A percentile compares a stretch with the other conserved stretches of the same genome.
Evolutionary conservation across 2,329 filamentous ascomycete genomes (phyloP).

Genomic region (Pseudocercospora vitis): DNA sequence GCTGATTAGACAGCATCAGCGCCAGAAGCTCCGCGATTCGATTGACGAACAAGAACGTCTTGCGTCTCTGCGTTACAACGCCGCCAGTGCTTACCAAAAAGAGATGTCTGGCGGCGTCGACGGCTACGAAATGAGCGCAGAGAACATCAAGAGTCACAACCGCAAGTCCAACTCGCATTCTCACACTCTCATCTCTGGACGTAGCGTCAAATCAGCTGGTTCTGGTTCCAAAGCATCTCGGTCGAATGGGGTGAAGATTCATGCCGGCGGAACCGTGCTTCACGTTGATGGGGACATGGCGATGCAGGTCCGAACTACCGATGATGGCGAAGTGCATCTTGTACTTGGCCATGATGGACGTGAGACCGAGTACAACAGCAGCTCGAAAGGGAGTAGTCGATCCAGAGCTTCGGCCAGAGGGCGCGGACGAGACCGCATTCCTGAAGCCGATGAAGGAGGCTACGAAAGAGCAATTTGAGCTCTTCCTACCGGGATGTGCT

Average conservation of each 20-base stretch:
- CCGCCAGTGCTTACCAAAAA: conserved; percentile 28
- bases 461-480: conserved; percentile 12
- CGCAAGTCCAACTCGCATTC: conserved; percentile 22
- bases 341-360: conserved; percentile 27
- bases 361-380: conserved; percentile 29
- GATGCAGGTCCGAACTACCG: conserved; percentile 28
- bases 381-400: conserved; percentile 27
- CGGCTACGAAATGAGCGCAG: conserved; percentile 30
- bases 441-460: conserved; percentile 25
- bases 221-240: conserved; percentile 27
- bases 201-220: conserved; percentile 30
- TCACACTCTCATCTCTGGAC: conserved; percentile 29
- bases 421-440: conserved; percentile 21
- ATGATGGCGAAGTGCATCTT: conserved; percentile 30
- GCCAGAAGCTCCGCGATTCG: conserved; percentile 21
- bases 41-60: conserved; percentile 22
- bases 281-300: conserved; percentile 33
- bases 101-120: conserved; percentile 24
- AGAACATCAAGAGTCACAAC: conserved; percentile 30
- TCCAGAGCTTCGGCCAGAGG: conserved; percentile 21
- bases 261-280: conserved; percentile 29
- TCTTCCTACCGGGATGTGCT: background rate
- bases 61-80: conserved; percentile 14
- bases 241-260: conserved; percentile 30
- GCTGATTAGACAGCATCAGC: conserved; percentile 20